Evolutionary conservation across 257 asterid genomes (phyloP), one percentile per base, ranked within the genome.

Genomic region (Galeopsis tetrahit): DNA sequence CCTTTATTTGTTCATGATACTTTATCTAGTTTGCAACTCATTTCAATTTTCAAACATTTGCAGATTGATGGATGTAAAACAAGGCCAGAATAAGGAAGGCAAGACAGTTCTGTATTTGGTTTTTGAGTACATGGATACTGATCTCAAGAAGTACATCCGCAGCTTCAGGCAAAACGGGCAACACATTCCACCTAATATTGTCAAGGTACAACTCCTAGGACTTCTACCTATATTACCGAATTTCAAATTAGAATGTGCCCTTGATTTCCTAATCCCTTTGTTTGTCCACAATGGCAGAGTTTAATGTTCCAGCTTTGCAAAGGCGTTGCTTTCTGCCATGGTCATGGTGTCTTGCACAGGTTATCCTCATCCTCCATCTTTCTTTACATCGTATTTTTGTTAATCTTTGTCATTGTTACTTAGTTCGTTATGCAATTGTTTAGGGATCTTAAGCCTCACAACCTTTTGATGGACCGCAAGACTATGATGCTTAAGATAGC

Each of bases 361-460:
- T 91, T 69, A 6, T 39, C 60, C 33, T 39, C 28, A 14, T 13
- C 60, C 55, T 9, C 39, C 53, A 31, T n/a, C 6, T 13, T 39
- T 63, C 32, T 34, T 34, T 44, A 6, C 49, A 61, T 28, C 10
- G 33, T 35, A 10, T 3, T 10, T 48, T 31, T n/a, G 10, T 13
- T 49, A 2, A 3, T 15, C 44, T 48, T 5, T 3, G 11, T 48
- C 66, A 13, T 35, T 31, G 11, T 38, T 61, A 14, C 62, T 62
- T 13, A 55, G 66, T 28, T 42, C 36, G 64, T 28, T 44, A 8
- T 68, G 58, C 33, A 14, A 15, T 75, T 46, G 57, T 78, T 6
- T 74, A 94, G 99, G 90, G 99, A 94, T 86, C 88, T 94, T 60
- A 94, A 94, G 81, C 99, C 97, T 32, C 99, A 94, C 85, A 94